Conservation (phyloP, 1,284 basidiomycete genomes). For the Cutaneotrichosporon mucoides region DNA sequence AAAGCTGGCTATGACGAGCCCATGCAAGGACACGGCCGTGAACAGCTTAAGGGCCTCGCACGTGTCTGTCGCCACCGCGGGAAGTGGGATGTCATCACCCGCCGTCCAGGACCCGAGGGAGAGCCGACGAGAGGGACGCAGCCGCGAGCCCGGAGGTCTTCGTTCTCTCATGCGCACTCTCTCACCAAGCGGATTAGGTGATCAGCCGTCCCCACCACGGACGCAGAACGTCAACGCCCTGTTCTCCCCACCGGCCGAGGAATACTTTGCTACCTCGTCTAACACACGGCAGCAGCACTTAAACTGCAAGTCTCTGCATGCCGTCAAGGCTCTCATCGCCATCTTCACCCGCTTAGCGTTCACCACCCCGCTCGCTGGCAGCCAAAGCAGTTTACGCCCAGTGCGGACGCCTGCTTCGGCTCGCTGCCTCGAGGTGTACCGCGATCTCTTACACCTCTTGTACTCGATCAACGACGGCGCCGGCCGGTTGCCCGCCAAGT, state of each 20-base stretch:
- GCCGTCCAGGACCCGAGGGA: no score
- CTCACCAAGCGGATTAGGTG: conserved; percentile 21
- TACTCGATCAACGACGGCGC: conserved; percentile 31
- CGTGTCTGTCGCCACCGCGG: neutral
- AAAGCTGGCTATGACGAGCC: conserved; percentile 37
- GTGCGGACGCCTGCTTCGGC: conserved; percentile 48
- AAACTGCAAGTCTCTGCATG: conserved; percentile 44
- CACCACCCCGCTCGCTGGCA: conserved; percentile 29
- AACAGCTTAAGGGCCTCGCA: neutral
- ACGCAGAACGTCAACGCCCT: conserved; percentile 1
- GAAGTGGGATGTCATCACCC: neutral
- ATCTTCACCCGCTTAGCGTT: conserved; percentile 53
- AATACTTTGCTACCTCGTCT: neutral
- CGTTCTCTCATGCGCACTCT: conserved; percentile 36
- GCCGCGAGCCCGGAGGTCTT: conserved; percentile 17
- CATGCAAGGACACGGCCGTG: conserved; percentile 18
- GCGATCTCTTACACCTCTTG: conserved; percentile 51
- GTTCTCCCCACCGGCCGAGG: conserved; percentile 7
- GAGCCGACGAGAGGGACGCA: neutral
- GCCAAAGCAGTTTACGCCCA: conserved; percentile 32
- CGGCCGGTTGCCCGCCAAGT: conserved; percentile 46
- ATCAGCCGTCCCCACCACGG: neutral
- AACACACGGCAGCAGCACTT: conserved; percentile 19
- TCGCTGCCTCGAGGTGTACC: conserved; percentile 50
- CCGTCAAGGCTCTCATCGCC: conserved; percentile 50